A percentile compares a stretch with the other conserved stretches of the same genome.
phyloP scores from a whole-genome alignment of 352 stramenopile genomes.

The Globisporangium paddicum region DNA sequence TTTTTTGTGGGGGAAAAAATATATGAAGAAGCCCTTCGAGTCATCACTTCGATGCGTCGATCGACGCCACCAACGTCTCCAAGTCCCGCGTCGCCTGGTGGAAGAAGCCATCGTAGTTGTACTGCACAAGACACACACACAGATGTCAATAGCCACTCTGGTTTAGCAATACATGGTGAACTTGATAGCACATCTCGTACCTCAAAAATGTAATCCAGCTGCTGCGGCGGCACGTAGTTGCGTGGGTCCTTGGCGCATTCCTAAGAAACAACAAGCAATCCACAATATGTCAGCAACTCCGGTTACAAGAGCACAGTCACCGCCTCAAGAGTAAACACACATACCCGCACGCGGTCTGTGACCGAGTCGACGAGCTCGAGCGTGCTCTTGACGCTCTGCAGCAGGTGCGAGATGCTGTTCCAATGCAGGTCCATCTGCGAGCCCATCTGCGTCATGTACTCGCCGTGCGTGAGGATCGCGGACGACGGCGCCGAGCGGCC shows the following conservation, averaged over 20 bases:
- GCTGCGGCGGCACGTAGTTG: slow-evolving; percentile 65
- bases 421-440: slow-evolving; percentile 84
- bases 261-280: slow-evolving; percentile 21
- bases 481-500: slow-evolving; percentile 46
- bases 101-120: slow-evolving; percentile 85
- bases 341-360: slow-evolving; percentile 59
- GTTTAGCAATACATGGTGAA: background rate
- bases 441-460: slow-evolving; percentile 86
- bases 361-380: slow-evolving; percentile 59
- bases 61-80: slow-evolving; percentile 52
- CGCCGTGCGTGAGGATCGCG: slow-evolving; percentile 74
- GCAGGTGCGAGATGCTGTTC: slow-evolving; percentile 81
- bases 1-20: background rate
- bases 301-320: background rate
- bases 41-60: slow-evolving; percentile 32
- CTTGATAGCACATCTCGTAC: slow-evolving; percentile 21
- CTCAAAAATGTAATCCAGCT: slow-evolving; percentile 90
- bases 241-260: slow-evolving; percentile 64
- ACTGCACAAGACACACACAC: slow-evolving; percentile 29
- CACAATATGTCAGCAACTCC: background rate
- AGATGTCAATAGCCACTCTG: background rate
- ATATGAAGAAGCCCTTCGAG: background rate
- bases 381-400: slow-evolving; percentile 75
- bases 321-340: too few species aligned
- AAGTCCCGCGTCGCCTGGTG: slow-evolving; percentile 74